phyloP scores from a whole-genome alignment of 2,329 filamentous ascomycete species.

The Stylonectria norvegica region DNA sequence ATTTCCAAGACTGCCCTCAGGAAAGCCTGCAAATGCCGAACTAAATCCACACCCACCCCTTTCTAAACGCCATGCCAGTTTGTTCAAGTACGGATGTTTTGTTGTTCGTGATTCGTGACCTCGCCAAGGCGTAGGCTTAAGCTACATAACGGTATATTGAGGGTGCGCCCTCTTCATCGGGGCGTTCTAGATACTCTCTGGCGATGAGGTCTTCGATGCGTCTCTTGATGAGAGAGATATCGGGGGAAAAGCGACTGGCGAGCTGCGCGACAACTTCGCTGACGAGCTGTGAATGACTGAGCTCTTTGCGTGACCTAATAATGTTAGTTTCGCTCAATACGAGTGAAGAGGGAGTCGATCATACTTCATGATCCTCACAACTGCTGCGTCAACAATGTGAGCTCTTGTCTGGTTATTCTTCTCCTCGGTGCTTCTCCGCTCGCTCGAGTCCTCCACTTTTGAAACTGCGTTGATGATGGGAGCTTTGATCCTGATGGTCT shows the following conservation, averaged over 20 bases:
- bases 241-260: conserved; percentile 67
- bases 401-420: conserved; percentile 70
- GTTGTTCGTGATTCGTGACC: conserved; percentile 23
- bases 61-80: conserved; percentile 23
- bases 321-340: conserved; percentile 26
- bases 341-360: conserved; percentile 23
- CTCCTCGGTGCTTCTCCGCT: conserved; percentile 68
- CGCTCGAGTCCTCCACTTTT: conserved; percentile 74
- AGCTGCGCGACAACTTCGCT: conserved; percentile 71
- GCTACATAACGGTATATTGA: conserved; percentile 71
- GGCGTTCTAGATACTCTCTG: conserved; percentile 72
- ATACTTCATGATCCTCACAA: conserved; percentile 85
- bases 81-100: conserved; percentile 13
- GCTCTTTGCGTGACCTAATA: conserved; percentile 67
- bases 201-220: conserved; percentile 75
- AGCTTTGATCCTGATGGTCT: conserved; percentile 83
- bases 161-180: conserved; percentile 60
- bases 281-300: conserved; percentile 66
- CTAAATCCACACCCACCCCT: conserved; percentile 16
- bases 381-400: conserved; percentile 70
- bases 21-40: conserved; percentile 12
- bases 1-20: conserved; percentile 19
- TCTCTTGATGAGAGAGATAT: conserved; percentile 74
- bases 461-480: conserved; percentile 77
- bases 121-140: conserved; percentile 33